Base-by-base conservation (phyloP, 768 basidiomycete species). In the Strobilomyces dryophilus region DNA sequence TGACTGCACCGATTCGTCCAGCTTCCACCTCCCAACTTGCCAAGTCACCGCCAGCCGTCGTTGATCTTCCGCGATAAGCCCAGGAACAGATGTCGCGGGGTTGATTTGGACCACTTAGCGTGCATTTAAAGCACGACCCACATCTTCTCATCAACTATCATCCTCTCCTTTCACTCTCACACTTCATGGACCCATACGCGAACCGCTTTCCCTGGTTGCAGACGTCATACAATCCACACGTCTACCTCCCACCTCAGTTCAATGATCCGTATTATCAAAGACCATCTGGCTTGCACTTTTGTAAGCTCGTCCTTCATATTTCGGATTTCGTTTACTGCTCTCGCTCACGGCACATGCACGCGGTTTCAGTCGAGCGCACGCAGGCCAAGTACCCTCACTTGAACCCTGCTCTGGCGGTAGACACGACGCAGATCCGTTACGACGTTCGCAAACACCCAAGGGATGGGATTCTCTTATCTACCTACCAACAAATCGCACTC, bases 321-420 rank as follows among this genome's bases (percentile, higher is more conserved):
- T n/a, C 9, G 7, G 17, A 10, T 11, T 4, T 14, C 20, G 39
- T 29, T 32, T 45, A 46, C 44, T 21, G 11, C 29, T 18, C 4
- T 42, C 24, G 14, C 24, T 26, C 34, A 17, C 18, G 1, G 24
- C 24, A 24, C 24, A 24, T 24, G 24, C 24, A 24, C 4, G 15
- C 21, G 18, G 7, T 29, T 24, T 11, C 44, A 69, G 69, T 43
- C 17, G 53, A 66, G 40, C 65, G 37, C 43, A 5, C 44, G 1
- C 58, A 61, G 47, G 69, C 78, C 1, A 77, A 77, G 66, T 76
- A 78, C 62, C 76, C 81, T n/a, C 70, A 65, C 34, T 64, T 84
- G 18, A 77, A 83, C 61, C 79, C 80, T 3, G 71, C 73, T 21
- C 75, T 85, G 14, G 82, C 80, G 17, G 69, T 71, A 8, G 81